Evolutionary conservation across 768 basidiomycete species (phyloP).

Genomic region (Russula ochroleuca): DNA sequence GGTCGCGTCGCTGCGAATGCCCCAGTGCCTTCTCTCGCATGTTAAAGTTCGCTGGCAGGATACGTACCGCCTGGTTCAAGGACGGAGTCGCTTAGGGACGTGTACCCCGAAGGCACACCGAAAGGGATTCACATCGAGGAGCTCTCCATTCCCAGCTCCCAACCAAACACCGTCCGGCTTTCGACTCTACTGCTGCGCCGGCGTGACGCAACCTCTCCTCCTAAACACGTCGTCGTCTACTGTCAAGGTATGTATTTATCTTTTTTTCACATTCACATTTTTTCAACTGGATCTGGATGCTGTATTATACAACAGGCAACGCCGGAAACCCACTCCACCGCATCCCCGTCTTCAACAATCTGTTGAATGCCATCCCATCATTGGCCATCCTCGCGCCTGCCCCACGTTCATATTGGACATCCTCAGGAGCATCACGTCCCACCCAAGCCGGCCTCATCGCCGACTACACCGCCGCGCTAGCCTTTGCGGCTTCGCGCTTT

Average conservation of each 20-base stretch:
- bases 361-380: slow-evolving; percentile 30
- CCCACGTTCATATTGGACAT: slow-evolving; percentile 51
- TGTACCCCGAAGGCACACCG: slow-evolving; percentile 27
- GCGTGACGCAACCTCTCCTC: neutral
- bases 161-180: slow-evolving; percentile 25
- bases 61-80: slow-evolving; percentile 43
- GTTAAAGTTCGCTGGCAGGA: slow-evolving; percentile 28
- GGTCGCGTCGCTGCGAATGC: neutral
- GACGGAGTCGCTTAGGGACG: slow-evolving; percentile 34
- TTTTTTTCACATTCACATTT: neutral
- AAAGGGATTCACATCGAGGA: slow-evolving; percentile 33
- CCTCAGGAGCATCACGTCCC: slow-evolving; percentile 36
- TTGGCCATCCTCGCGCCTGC: slow-evolving; percentile 39
- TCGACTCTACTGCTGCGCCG: slow-evolving; percentile 32
- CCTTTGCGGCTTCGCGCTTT: slow-evolving; percentile 35
- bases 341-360: slow-evolving; percentile 40
- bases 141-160: slow-evolving; percentile 30
- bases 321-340: slow-evolving; percentile 48
- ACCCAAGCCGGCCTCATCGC: slow-evolving; percentile 39
- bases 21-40: neutral
- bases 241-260: slow-evolving; percentile 34
- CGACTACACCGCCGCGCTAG: slow-evolving; percentile 40
- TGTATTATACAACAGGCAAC: slow-evolving; percentile 37
- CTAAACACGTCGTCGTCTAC: slow-evolving; percentile 35
- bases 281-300: neutral